These are phyloP conservation scores for Cryptococcus sp. DNA, from an alignment of 1,284 basidiomycete species.

Conservation along the genomic window DNA sequence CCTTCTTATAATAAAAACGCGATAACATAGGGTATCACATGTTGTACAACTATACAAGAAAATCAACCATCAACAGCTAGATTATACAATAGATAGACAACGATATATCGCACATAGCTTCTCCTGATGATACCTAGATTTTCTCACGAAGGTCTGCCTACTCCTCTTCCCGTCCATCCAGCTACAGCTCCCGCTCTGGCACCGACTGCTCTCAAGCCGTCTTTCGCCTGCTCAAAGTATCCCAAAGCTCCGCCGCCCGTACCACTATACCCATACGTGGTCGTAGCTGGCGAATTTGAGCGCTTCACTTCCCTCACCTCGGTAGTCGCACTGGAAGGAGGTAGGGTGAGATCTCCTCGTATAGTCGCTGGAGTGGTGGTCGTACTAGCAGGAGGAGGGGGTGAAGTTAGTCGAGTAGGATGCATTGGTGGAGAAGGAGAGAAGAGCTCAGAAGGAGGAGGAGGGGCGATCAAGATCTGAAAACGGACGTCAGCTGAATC, in stretches of 20 bases:
- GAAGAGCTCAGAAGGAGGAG: conserved; percentile 38
- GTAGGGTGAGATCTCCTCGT: conserved; percentile 1
- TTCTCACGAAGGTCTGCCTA: not conserved
- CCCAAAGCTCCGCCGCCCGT: conserved; percentile 16
- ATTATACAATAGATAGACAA: not conserved
- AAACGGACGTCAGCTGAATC: not conserved
- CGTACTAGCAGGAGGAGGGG: conserved; percentile 22
- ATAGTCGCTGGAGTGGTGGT: conserved; percentile 14
- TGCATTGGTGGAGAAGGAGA: conserved; percentile 25
- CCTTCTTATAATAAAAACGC: too few species aligned
- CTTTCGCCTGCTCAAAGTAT: conserved; percentile 44
- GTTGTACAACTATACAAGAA: too few species aligned
- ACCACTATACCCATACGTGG: not conserved
- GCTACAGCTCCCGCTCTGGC: conserved; percentile 34
- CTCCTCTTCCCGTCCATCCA: conserved; percentile 21
- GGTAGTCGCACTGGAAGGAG: conserved; percentile 2
- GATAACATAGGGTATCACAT: too few species aligned
- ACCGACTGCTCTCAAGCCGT: conserved; percentile 34
- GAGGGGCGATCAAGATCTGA: conserved; percentile 39
- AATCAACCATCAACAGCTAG: too few species aligned
- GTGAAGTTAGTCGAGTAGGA: conserved; percentile 25
- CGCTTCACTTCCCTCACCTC: not conserved
- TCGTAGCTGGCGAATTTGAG: not conserved
- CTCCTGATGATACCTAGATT: not conserved
- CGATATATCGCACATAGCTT: not conserved